Percentiles rank a stretch among this genome's conserved stretches.
phyloP scores from a whole-genome alignment of 2,329 filamentous ascomycete species.

The Fusarium sulawesiense region DNA sequence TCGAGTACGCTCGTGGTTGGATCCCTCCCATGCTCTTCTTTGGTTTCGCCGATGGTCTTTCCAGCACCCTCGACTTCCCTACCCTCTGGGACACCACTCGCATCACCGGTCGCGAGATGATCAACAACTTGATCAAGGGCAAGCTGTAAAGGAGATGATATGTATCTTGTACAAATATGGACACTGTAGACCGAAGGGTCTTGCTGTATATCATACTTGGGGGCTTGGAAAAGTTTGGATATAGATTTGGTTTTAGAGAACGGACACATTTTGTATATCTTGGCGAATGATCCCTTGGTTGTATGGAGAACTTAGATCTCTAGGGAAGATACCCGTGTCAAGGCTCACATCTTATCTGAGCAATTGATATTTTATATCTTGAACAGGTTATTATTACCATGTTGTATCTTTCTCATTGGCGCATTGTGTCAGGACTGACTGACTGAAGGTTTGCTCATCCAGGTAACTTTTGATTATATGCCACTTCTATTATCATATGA shows the following conservation, averaged over 20 bases:
- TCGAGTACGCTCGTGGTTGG: slow-evolving; percentile 89
- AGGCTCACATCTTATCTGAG: background rate
- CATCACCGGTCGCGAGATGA: slow-evolving; percentile 81
- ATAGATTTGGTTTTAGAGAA: slow-evolving; percentile 1
- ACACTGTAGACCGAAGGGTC: background rate
- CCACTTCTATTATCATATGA: background rate
- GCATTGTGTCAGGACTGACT: background rate
- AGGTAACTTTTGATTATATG: background rate
- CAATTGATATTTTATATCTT: background rate
- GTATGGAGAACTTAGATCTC: slow-evolving; percentile 8
- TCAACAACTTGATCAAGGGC: slow-evolving; percentile 74
- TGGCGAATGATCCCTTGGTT: background rate
- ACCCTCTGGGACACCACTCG: slow-evolving; percentile 83
- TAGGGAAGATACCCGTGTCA: slow-evolving; percentile 3
- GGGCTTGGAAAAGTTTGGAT: background rate
- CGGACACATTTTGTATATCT: background rate
- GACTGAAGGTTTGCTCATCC: background rate
- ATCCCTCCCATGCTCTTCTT: slow-evolving; percentile 94
- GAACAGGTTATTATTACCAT: background rate
- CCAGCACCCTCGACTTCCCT: slow-evolving; percentile 84
- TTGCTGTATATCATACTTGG: slow-evolving; percentile 2
- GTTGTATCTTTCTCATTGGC: background rate
- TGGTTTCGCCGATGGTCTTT: slow-evolving; percentile 84
- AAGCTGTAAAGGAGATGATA: slow-evolving; percentile 68
- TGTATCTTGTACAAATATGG: background rate